Percentiles rank a stretch among this genome's conserved stretches.
These are phyloP conservation scores for Delonix regia DNA, from an alignment of 306 rosid species.

Conservation along the genomic window DNA sequence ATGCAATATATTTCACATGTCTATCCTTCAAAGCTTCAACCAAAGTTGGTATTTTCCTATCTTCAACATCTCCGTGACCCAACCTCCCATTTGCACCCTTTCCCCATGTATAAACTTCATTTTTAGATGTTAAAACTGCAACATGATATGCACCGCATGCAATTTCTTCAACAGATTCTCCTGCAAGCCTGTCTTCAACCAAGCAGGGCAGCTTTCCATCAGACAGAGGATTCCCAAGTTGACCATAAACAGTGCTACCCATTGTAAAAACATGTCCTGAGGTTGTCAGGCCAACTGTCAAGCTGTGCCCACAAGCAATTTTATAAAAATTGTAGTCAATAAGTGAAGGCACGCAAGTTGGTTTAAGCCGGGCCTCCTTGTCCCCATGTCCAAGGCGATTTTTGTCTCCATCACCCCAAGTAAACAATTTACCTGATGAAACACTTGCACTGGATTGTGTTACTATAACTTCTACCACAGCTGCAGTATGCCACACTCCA, in stretches of 20 bases:
- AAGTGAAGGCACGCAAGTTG: constrained; percentile 85
- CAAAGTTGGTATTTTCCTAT: constrained; percentile 81
- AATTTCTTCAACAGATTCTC: constrained; percentile 82
- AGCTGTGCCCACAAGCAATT: constrained; percentile 97
- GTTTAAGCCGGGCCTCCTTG: constrained; percentile 89
- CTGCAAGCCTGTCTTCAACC: constrained; percentile 82
- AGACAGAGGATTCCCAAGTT: constrained; percentile 88
- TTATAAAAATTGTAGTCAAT: constrained; percentile 86
- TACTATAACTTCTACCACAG: constrained; percentile 92
- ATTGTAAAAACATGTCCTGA: constrained; percentile 87
- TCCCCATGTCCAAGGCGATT: constrained; percentile 99
- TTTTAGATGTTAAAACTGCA: constrained; percentile 72
- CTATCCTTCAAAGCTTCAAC: constrained; percentile 92
- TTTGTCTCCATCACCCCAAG: constrained; percentile 99
- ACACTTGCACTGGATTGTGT: constrained; percentile 87
- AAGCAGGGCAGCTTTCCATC: constrained; percentile 88
- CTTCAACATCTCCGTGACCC: constrained; percentile 98
- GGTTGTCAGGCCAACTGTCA: constrained; percentile 89
- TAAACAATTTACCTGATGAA: constrained; percentile 88
- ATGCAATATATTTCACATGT: constrained; percentile 87
- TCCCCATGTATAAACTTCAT: constrained; percentile 99
- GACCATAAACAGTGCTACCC: constrained; percentile 99
- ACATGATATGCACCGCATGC: constrained; percentile 98
- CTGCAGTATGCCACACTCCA: constrained; percentile 99
- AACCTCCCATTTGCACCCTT: constrained; percentile 99